These are phyloP conservation scores for Cyanophora paradoxa DNA, from an alignment of 78 protist genomes.

Conservation along the genomic window DNA sequence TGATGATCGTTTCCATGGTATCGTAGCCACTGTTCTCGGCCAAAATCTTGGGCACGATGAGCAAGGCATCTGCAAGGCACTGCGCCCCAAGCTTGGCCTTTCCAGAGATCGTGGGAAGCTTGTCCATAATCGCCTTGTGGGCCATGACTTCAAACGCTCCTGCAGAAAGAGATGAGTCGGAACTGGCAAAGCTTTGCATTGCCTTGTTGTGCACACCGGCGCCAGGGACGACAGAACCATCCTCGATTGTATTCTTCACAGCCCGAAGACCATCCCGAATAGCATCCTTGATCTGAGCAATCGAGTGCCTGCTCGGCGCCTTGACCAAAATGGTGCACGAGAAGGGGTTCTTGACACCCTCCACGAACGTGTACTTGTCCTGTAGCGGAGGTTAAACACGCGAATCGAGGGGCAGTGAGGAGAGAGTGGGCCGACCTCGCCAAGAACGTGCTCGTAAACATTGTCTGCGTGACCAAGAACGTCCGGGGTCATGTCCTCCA, in stretches of 20 bases:
- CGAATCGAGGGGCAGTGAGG: too few relatives aligned
- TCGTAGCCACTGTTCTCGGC: constrained; percentile 94
- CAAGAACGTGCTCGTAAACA: constrained; percentile 89
- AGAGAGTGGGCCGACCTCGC: not conserved
- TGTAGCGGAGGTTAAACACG: too few relatives aligned
- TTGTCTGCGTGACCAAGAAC: constrained; percentile 85
- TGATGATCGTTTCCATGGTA: constrained; percentile 78
- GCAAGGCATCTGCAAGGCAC: constrained; percentile 95
- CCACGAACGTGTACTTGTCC: constrained; percentile 98
- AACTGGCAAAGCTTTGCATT: constrained; percentile 31
- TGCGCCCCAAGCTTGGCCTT: constrained; percentile 23
- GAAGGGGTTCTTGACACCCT: constrained; percentile 84
- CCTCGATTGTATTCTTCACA: constrained; percentile 93
- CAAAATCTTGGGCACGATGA: constrained; percentile 71
- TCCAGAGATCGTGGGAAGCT: constrained; percentile 29
- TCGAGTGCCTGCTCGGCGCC: constrained; percentile 94
- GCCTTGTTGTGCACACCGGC: constrained; percentile 38
- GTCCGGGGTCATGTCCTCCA: constrained; percentile 78
- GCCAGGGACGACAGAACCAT: constrained; percentile 85
- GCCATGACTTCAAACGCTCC: constrained; percentile 86
- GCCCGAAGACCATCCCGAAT: constrained; percentile 98
- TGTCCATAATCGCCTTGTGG: constrained; percentile 50
- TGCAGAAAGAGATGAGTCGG: constrained; percentile 86
- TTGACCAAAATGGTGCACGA: constrained; percentile 94
- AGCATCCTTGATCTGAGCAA: constrained; percentile 97